Conservation (phyloP, 441 rosid species). For the Flueggea neowawraea region DNA sequence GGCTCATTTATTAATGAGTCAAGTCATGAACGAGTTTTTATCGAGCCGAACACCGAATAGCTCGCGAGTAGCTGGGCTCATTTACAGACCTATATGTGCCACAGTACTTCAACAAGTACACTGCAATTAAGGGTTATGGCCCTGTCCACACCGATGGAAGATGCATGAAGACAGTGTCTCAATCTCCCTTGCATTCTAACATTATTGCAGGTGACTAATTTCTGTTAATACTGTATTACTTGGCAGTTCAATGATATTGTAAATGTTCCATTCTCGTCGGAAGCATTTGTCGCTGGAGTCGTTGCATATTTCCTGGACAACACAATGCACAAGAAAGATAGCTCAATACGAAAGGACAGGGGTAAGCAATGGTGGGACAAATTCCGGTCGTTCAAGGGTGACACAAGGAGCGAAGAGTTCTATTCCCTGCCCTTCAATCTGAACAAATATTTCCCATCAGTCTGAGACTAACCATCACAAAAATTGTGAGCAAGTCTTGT, state of each 20-base stretch:
- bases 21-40: too few relatives aligned
- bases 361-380: conserved; percentile 99
- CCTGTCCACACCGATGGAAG: conserved; percentile 82
- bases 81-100: conserved; percentile 94
- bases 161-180: conserved; percentile 22
- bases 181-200: background rate
- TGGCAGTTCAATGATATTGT: conserved; percentile 87
- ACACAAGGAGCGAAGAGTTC: conserved; percentile 78
- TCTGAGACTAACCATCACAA: conserved; percentile 27
- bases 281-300: conserved; percentile 85
- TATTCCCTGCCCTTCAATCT: conserved; percentile 94
- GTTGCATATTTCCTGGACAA: conserved; percentile 84
- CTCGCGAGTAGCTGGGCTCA: too few relatives aligned
- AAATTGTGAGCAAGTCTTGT: conserved; percentile 9
- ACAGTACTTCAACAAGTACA: conserved; percentile 92
- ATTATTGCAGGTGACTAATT: background rate
- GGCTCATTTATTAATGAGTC: too few relatives aligned
- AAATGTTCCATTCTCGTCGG: conserved; percentile 88
- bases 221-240: background rate
- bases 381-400: conserved; percentile 68
- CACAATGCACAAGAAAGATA: conserved; percentile 58
- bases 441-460: conserved; percentile 89
- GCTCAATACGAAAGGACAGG: conserved; percentile 70
- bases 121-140: conserved; percentile 81
- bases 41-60: too few relatives aligned